phyloP scores from a whole-genome alignment of 2,329 filamentous ascomycete genomes.

The Zasmidium citrigriseum region DNA sequence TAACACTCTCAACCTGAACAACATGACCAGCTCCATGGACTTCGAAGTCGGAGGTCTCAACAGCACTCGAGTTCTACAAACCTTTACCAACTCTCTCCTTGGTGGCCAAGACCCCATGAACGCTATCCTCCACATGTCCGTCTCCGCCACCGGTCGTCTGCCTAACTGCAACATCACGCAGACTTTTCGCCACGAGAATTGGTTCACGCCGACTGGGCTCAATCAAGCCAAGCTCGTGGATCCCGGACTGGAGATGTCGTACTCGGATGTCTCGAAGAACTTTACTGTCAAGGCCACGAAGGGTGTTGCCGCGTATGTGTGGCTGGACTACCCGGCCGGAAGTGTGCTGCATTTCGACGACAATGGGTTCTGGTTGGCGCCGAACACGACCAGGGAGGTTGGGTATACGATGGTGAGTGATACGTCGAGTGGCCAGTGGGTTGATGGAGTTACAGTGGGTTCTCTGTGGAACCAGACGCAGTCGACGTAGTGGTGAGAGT shows the following conservation, averaged over 20 bases:
- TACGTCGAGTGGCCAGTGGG: conserved; percentile 47
- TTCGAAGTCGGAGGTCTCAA: conserved; percentile 56
- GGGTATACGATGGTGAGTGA: conserved; percentile 50
- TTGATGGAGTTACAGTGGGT: conserved; percentile 49
- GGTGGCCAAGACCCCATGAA: conserved; percentile 35
- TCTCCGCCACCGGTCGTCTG: conserved; percentile 47
- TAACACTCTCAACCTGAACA: conserved; percentile 40
- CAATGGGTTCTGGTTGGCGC: conserved; percentile 55
- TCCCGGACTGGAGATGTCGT: conserved; percentile 47
- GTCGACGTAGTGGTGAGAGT: conserved; percentile 5
- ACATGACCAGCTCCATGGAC: conserved; percentile 31
- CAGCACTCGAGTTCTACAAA: conserved; percentile 49
- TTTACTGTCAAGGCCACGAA: conserved; percentile 52
- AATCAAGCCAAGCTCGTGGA: conserved; percentile 50
- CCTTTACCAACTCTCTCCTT: conserved; percentile 40
- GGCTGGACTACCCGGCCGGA: conserved; percentile 55
- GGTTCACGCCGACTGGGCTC: conserved; percentile 51
- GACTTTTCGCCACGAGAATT: conserved; percentile 53
- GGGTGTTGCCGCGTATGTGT: conserved; percentile 56
- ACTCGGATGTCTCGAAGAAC: conserved; percentile 32
- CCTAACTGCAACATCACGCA: conserved; percentile 46
- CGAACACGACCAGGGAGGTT: conserved; percentile 48
- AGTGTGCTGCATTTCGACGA: conserved; percentile 54
- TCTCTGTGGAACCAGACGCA: conserved; percentile 55
- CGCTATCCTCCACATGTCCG: conserved; percentile 46